phyloP scores from a whole-genome alignment of 495 filamentous ascomycete species.

The Neurospora terricola region DNA sequence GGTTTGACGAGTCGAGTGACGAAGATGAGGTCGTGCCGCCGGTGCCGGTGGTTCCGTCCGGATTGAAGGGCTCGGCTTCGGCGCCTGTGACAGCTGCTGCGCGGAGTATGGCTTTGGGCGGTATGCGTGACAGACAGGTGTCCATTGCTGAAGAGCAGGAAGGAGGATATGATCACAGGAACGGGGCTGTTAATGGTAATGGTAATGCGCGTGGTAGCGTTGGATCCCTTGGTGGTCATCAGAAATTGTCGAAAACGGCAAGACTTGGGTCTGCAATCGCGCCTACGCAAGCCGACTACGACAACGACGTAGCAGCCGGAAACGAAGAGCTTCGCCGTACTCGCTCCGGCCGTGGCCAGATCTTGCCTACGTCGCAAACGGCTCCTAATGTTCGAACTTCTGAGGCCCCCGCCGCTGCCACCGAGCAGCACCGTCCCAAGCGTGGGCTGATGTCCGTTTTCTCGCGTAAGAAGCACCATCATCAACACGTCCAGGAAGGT shows the following conservation, averaged over 20 bases:
- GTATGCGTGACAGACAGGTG: not conserved
- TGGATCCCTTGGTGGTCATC: not conserved
- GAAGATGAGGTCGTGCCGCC: constrained; percentile 39
- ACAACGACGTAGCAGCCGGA: not conserved
- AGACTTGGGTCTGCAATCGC: not conserved
- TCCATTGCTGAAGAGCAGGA: not conserved
- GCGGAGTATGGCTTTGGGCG: not conserved
- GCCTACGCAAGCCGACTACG: not conserved
- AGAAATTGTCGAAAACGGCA: not conserved
- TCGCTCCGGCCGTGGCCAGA: constrained; percentile 27
- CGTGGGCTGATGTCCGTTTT: constrained; percentile 37
- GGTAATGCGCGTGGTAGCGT: not conserved
- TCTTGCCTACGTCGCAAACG: constrained; percentile 16
- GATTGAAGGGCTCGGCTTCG: not conserved
- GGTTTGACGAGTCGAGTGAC: constrained; percentile 77
- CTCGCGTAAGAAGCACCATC: constrained; percentile 32
- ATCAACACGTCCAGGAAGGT: constrained; percentile 6
- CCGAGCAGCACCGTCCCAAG: constrained; percentile 7
- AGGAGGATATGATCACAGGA: not conserved
- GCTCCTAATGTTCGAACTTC: constrained; percentile 4
- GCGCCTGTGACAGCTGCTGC: not conserved
- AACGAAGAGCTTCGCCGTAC: constrained; percentile 14
- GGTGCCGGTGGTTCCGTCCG: constrained; percentile 2
- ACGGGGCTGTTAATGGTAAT: not conserved
- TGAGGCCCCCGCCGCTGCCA: not conserved